phyloP scores from a whole-genome alignment of 73 alveolate species.

The Tetrahymena malaccensis region DNA sequence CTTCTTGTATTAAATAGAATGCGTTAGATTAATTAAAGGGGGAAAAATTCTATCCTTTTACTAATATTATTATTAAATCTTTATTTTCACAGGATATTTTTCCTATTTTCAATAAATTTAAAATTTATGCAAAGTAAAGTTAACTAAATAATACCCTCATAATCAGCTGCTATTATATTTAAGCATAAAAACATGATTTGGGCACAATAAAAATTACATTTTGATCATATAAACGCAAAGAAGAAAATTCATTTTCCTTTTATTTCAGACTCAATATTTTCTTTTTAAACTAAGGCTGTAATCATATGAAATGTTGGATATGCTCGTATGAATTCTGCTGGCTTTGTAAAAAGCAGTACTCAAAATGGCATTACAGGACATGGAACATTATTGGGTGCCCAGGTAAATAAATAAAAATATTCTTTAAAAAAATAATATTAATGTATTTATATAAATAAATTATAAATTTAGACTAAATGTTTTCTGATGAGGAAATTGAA shows the following conservation, averaged over 20 bases:
- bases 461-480: neutral
- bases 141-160: neutral
- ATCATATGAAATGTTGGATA: constrained; percentile 85
- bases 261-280: neutral
- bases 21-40: neutral
- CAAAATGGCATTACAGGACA: constrained; percentile 44
- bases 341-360: constrained; percentile 66
- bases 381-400: constrained; percentile 67
- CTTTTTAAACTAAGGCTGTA: constrained; percentile 62
- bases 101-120: neutral
- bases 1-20: neutral
- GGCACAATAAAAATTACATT: neutral
- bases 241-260: neutral
- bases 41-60: no score
- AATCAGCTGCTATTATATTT: neutral
- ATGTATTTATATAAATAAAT: no score
- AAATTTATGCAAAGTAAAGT: neutral
- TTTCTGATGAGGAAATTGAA: neutral
- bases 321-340: constrained; percentile 88
- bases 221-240: neutral
- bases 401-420: neutral
- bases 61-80: no score
- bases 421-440: no score
- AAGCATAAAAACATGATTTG: neutral
- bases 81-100: neutral